Conservation (phyloP, 2,329 filamentous ascomycete genomes). For the Teratosphaeria gauchensis region DNA sequence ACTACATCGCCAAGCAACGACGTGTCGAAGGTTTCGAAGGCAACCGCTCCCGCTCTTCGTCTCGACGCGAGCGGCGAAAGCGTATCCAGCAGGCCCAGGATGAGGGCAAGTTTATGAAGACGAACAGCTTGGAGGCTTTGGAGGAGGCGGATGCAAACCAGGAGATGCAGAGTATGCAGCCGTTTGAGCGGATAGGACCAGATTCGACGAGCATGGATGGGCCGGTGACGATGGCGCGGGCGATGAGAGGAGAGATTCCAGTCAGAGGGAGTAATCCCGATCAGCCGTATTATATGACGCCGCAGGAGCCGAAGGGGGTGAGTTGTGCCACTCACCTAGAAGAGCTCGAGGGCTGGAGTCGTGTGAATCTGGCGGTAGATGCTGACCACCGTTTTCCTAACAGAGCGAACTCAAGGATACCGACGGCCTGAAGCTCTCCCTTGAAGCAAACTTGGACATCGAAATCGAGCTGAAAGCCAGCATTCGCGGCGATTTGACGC, state of each 20-base stretch:
- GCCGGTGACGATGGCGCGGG: constrained; percentile 45
- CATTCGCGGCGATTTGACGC: constrained; percentile 73
- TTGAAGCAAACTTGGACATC: constrained; percentile 72
- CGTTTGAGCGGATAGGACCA: constrained; percentile 47
- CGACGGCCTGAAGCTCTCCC: constrained; percentile 59
- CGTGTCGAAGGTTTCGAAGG: constrained; percentile 28
- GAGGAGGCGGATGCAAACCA: constrained; percentile 44
- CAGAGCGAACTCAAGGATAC: constrained; percentile 38
- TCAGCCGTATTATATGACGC: constrained; percentile 34
- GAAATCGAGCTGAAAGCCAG: constrained; percentile 79
- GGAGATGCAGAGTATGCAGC: constrained; percentile 38
- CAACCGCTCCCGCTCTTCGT: constrained; percentile 38
- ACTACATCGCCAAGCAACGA: constrained; percentile 24
- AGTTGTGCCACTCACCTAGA: constrained; percentile 1
- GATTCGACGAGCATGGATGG: constrained; percentile 48
- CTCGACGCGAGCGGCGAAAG: constrained; percentile 38
- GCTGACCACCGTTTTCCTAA: not conserved
- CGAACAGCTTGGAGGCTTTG: constrained; percentile 37
- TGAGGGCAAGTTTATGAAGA: constrained; percentile 45
- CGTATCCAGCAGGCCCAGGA: constrained; percentile 36
- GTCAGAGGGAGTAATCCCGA: constrained; percentile 43
- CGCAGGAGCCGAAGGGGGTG: constrained; percentile 13
- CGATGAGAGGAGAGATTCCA: constrained; percentile 46
- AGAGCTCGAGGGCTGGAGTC: too few relatives aligned
- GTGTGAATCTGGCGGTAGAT: not conserved